Evolutionary conservation across 192 early-diverging fungal genomes (phyloP).

Genomic region (Coemansia furcata): DNA sequence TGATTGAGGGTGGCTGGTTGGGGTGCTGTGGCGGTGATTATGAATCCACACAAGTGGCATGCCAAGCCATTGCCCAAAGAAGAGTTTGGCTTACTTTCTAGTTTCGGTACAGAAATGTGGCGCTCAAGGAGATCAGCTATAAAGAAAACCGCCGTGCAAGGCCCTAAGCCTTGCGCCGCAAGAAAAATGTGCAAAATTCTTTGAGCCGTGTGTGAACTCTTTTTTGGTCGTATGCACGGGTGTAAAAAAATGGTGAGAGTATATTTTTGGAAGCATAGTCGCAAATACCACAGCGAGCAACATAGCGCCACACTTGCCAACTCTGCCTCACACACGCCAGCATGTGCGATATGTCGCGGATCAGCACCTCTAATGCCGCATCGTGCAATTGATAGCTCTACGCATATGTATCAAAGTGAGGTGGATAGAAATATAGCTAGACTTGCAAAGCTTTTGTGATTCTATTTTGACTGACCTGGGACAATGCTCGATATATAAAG

Average conservation of each 20-base stretch:
- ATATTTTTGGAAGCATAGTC: background rate
- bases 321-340: background rate
- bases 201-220: background rate
- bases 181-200: background rate
- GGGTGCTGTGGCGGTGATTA: background rate
- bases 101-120: background rate
- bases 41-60: background rate
- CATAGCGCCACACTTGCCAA: background rate
- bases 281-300: background rate
- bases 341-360: background rate
- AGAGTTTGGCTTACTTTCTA: background rate
- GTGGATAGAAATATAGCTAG: background rate
- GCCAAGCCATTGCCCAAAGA: background rate
- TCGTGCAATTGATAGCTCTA: background rate
- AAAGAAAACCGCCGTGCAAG: background rate
- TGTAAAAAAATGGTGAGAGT: background rate
- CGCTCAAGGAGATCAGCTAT: background rate
- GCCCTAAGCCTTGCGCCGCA: background rate
- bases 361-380: background rate
- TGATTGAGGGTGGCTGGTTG: background rate
- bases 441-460: background rate
- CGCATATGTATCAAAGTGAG: background rate
- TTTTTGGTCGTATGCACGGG: background rate
- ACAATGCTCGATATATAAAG: background rate
- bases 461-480: background rate